These are phyloP conservation scores for Protomyces inouyei DNA, from an alignment of 1,139 yeast species.

Conservation along the genomic window DNA sequence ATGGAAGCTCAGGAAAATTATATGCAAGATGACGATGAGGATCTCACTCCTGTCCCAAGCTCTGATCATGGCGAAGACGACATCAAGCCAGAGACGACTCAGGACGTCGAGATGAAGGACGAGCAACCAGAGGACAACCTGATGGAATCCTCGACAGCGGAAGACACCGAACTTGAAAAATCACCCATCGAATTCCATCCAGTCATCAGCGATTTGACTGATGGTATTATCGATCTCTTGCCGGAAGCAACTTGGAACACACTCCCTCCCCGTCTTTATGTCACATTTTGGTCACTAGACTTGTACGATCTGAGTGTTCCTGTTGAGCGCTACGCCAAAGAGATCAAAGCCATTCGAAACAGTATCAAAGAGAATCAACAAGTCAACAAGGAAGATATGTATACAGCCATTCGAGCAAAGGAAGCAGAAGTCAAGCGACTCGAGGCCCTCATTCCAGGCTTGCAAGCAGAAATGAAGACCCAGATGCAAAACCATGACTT, in stretches of 20 bases:
- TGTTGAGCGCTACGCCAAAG: conserved; percentile 49
- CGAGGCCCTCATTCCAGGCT: not conserved
- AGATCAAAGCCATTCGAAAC: conserved; percentile 33
- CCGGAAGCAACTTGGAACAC: conserved; percentile 35
- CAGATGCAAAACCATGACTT: conserved; percentile 41
- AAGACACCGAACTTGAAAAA: not conserved
- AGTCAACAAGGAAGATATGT: not conserved
- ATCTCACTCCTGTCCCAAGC: not conserved
- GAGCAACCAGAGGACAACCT: not conserved
- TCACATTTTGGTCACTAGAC: conserved; percentile 68
- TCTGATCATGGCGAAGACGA: conserved; percentile 8
- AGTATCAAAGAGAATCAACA: not conserved
- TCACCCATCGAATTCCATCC: not conserved
- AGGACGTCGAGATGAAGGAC: not conserved
- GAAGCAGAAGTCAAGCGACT: not conserved
- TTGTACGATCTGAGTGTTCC: conserved; percentile 69
- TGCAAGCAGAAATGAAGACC: conserved; percentile 34
- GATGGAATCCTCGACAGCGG: not conserved
- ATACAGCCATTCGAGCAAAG: not conserved
- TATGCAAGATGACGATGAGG: not conserved
- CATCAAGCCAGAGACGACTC: conserved; percentile 12
- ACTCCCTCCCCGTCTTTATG: conserved; percentile 49
- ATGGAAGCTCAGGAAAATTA: not conserved
- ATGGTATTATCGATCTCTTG: not conserved
- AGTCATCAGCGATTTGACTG: not conserved